A percentile compares a stretch with the other conserved stretches of the same genome.
These are phyloP conservation scores for Boletus huronensis DNA, from an alignment of 768 basidiomycete species.

Conservation along the genomic window DNA sequence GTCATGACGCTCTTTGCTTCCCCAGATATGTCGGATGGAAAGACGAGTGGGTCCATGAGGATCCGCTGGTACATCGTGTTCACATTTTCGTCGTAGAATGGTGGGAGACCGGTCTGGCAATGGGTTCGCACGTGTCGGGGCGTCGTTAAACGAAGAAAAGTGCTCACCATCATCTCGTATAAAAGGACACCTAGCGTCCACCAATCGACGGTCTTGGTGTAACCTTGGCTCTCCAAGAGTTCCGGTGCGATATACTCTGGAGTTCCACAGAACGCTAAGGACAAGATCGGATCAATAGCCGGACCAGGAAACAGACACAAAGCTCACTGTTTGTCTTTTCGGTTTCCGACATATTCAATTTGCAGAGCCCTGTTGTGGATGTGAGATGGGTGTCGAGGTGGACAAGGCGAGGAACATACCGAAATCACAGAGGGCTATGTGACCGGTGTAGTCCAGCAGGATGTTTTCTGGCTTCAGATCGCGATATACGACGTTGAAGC, in stretches of 20 bases:
- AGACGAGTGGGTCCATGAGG: conserved; percentile 86
- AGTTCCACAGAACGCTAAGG: conserved; percentile 90
- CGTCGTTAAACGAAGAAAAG: background rate
- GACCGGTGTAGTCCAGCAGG: conserved; percentile 93
- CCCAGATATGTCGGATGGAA: conserved; percentile 81
- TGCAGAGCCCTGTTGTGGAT: conserved; percentile 62
- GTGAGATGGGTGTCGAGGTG: conserved; percentile 2
- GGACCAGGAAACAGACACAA: background rate
- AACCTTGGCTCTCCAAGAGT: conserved; percentile 92
- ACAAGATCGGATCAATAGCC: conserved; percentile 4
- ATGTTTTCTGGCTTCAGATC: conserved; percentile 99
- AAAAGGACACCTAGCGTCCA: conserved; percentile 96
- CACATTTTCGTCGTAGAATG: conserved; percentile 98
- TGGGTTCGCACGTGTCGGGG: conserved; percentile 5
- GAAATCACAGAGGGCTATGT: conserved; percentile 97
- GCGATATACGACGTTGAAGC: conserved; percentile 98
- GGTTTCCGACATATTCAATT: conserved; percentile 94
- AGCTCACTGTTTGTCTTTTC: conserved; percentile 92
- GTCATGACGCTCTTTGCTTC: conserved; percentile 91
- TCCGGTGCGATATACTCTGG: conserved; percentile 99
- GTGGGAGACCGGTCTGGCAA: conserved; percentile 84
- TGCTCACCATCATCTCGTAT: conserved; percentile 88
- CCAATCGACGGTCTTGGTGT: conserved; percentile 99
- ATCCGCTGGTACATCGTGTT: conserved; percentile 98
- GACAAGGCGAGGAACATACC: conserved; percentile 39